Evolutionary conservation across 2,329 filamentous ascomycete species (phyloP).

Genomic region (Talaromyces sp.): DNA sequence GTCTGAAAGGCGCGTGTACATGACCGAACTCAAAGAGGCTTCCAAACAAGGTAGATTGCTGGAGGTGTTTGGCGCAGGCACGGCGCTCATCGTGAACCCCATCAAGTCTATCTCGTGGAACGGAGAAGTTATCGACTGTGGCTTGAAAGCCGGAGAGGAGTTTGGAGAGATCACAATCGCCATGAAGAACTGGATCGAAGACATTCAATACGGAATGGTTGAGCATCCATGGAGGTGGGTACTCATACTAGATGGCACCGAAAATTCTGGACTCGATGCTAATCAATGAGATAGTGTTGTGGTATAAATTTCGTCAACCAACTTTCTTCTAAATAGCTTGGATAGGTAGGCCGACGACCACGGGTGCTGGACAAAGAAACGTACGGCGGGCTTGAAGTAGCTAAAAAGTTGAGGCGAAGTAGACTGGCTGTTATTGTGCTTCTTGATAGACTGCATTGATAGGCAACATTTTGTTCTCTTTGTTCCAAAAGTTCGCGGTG

Average conservation of each 20-base stretch:
- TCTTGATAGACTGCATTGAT: constrained; percentile 2
- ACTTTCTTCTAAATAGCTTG: no score
- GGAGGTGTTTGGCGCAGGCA: constrained; percentile 92
- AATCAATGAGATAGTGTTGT: constrained; percentile 4
- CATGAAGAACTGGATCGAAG: constrained; percentile 97
- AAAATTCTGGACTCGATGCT: background rate
- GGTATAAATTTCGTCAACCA: background rate
- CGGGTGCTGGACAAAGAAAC: background rate
- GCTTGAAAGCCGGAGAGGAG: constrained; percentile 75
- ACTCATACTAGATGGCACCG: background rate
- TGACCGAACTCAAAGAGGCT: constrained; percentile 79
- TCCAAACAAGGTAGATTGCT: constrained; percentile 81
- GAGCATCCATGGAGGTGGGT: constrained; percentile 84
- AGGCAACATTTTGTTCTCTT: background rate
- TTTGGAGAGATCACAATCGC: constrained; percentile 78
- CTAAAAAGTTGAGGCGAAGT: background rate
- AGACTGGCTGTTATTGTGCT: background rate
- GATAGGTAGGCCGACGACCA: background rate
- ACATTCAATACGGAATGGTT: constrained; percentile 90
- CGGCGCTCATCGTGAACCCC: constrained; percentile 89
- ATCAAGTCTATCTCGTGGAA: constrained; percentile 88
- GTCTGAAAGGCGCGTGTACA: constrained; percentile 85
- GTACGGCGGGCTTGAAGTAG: background rate
- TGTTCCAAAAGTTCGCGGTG: background rate
- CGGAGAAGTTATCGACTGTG: constrained; percentile 77